These are phyloP conservation scores for Rhizopus stolonifer DNA, from an alignment of 371 early-diverging fungal genomes.

Conservation along the genomic window DNA sequence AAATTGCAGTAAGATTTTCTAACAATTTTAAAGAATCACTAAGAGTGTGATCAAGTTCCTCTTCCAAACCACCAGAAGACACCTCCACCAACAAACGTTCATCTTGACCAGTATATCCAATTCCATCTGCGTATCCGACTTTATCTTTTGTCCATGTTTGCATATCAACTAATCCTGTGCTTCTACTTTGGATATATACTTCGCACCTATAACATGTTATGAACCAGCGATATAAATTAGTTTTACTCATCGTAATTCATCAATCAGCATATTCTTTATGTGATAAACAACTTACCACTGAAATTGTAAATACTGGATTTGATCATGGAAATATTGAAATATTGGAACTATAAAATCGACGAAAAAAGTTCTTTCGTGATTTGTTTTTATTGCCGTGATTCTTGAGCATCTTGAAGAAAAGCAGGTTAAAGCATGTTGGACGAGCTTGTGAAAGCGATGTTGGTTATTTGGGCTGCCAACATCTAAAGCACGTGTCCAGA, in stretches of 20 bases:
- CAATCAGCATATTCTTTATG: constrained; percentile 10
- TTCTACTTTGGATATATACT: constrained; percentile 10
- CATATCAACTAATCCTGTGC: constrained; percentile 10
- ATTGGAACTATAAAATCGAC: constrained; percentile 11
- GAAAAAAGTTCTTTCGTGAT: constrained; percentile 16
- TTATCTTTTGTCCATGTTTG: constrained; percentile 19
- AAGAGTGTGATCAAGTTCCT: constrained; percentile 14
- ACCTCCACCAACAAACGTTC: constrained; percentile 13
- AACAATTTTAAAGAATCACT: constrained; percentile 11
- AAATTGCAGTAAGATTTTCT: constrained; percentile 8
- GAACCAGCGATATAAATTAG: constrained; percentile 9
- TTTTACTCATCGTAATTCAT: constrained; percentile 11
- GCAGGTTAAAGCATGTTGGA: constrained; percentile 9
- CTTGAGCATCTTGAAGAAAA: constrained; percentile 15
- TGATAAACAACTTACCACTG: constrained; percentile 10
- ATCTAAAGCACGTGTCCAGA: constrained; percentile 11
- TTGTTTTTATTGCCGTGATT: constrained; percentile 7
- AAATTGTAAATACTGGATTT: constrained; percentile 15
- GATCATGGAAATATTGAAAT: constrained; percentile 15
- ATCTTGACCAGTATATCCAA: constrained; percentile 14
- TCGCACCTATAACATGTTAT: constrained; percentile 9
- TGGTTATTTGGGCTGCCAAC: constrained; percentile 9
- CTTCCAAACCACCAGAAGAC: constrained; percentile 16
- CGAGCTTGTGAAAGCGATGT: constrained; percentile 8
- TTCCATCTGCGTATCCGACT: constrained; percentile 13